These are phyloP conservation scores for Corylus heterophylla DNA, from an alignment of 306 rosid genomes.

Conservation along the genomic window DNA sequence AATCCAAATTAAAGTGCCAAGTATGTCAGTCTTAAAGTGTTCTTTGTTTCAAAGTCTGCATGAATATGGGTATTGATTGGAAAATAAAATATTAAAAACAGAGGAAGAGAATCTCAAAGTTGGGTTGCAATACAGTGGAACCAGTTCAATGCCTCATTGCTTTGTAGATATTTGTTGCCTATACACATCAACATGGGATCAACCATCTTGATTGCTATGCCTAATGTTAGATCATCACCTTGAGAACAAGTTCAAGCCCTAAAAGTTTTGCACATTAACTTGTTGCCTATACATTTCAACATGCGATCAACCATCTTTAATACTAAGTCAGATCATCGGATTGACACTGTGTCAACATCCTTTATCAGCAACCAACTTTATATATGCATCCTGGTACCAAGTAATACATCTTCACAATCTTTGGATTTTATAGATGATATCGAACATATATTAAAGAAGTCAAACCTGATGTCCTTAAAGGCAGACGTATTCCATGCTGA, in stretches of 20 bases:
- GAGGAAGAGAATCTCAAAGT: background rate
- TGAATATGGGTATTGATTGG: background rate
- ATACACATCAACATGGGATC: background rate
- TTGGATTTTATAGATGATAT: background rate
- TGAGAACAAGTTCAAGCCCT: background rate
- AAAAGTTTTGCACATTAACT: background rate
- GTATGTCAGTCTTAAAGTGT: background rate
- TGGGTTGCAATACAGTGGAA: background rate
- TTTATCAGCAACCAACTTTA: background rate
- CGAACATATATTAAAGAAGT: background rate
- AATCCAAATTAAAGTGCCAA: background rate
- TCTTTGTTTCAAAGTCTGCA: background rate
- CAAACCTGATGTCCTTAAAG: background rate
- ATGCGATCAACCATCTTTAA: background rate
- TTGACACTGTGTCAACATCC: background rate
- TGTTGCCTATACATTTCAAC: constrained; percentile 1
- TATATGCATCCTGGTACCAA: background rate
- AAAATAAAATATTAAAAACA: background rate
- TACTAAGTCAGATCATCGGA: background rate
- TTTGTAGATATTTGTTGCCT: background rate
- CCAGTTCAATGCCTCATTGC: background rate
- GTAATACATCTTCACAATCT: background rate
- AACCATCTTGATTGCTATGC: background rate
- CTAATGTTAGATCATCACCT: background rate
- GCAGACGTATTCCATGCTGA: background rate